phyloP scores from a whole-genome alignment of 441 rosid genomes.

The Aquilaria agallochum region DNA sequence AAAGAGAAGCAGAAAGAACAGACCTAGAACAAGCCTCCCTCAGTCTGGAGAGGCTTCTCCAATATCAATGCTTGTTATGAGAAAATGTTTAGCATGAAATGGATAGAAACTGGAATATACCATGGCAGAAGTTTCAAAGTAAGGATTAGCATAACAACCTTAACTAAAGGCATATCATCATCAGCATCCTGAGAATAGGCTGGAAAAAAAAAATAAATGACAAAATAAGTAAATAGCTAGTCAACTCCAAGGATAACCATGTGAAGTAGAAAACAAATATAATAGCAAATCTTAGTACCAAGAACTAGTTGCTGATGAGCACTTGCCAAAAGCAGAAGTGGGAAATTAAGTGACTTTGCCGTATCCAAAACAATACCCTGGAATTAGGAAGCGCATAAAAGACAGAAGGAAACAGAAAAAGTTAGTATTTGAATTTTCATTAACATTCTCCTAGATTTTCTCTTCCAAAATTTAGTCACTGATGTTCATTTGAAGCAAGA shows the following conservation, averaged over 20 bases:
- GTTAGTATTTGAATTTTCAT: too few relatives aligned
- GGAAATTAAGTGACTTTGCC: conserved; percentile 78
- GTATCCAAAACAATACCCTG: conserved; percentile 66
- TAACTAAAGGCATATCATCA: conserved; percentile 43
- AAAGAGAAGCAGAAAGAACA: neutral
- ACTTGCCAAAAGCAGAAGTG: conserved; percentile 78
- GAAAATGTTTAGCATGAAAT: too few relatives aligned
- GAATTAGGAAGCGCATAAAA: conserved; percentile 16
- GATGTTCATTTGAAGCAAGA: too few relatives aligned
- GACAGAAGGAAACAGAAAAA: conserved; percentile 1
- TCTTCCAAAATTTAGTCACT: too few relatives aligned
- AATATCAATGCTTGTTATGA: too few relatives aligned
- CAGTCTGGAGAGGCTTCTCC: too few relatives aligned
- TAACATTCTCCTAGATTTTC: too few relatives aligned
- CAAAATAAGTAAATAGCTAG: conserved; percentile 5
- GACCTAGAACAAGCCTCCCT: too few relatives aligned
- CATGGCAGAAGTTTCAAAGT: conserved; percentile 16
- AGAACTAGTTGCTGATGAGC: conserved; percentile 84
- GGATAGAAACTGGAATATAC: neutral
- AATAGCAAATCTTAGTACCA: conserved; percentile 38
- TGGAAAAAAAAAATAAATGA: conserved; percentile 29
- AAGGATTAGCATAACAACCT: conserved; percentile 42
- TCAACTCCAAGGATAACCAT: conserved; percentile 3
- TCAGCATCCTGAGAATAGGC: conserved; percentile 59
- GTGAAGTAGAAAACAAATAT: conserved; percentile 6